Percentiles rank a stretch among this genome's conserved stretches.
Evolutionary conservation across 2,329 filamentous ascomycete genomes (phyloP).

Genomic region (Teratosphaeria epicoccoides): DNA sequence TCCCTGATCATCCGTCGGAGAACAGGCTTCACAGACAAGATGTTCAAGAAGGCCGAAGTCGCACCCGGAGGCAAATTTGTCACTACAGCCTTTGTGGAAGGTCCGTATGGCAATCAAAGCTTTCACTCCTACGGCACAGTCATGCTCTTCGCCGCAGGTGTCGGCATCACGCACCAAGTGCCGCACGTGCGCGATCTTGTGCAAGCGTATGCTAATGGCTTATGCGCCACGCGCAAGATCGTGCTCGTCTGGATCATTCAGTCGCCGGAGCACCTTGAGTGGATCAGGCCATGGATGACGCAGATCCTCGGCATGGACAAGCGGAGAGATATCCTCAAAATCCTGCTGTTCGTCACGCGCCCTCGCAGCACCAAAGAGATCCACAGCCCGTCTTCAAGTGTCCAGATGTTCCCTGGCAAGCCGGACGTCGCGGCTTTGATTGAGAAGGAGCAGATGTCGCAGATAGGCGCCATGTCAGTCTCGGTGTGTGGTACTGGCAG

Average conservation of each 20-base stretch:
- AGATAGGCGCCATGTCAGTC: conserved; percentile 81
- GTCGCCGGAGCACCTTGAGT: conserved; percentile 78
- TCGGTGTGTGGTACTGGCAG: conserved; percentile 66
- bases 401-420: conserved; percentile 85
- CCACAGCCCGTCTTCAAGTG: conserved; percentile 61
- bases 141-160: conserved; percentile 82
- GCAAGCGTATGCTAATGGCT: conserved; percentile 50
- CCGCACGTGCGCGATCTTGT: conserved; percentile 66
- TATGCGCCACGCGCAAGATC: conserved; percentile 68
- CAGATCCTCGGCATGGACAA: conserved; percentile 70
- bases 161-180: conserved; percentile 91
- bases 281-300: conserved; percentile 88
- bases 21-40: conserved; percentile 73
- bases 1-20: conserved; percentile 81
- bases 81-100: conserved; percentile 69
- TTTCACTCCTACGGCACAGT: conserved; percentile 88
- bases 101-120: conserved; percentile 71
- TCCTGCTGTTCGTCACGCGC: conserved; percentile 83
- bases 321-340: conserved; percentile 70
- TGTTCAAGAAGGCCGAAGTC: conserved; percentile 58
- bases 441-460: conserved; percentile 67
- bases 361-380: conserved; percentile 78
- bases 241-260: conserved; percentile 90
- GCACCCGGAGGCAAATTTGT: conserved; percentile 45
- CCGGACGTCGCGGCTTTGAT: conserved; percentile 75